Conservation (phyloP, 257 asterid genomes). For the Verbascum thapsus region DNA sequence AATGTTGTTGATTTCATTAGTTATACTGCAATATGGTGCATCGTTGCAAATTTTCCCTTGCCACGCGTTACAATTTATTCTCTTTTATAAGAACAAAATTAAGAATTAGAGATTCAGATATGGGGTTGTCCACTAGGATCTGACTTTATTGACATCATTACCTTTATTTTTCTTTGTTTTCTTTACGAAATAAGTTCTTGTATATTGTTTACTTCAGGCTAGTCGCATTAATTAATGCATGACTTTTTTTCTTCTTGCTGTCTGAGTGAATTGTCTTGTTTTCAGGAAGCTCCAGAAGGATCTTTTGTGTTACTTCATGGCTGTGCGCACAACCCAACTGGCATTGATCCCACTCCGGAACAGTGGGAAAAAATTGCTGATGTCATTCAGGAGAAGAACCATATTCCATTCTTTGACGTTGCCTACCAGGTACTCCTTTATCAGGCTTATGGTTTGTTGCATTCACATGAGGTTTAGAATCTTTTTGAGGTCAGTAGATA, state of each 20-base stretch:
- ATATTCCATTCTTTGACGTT: conserved; percentile 94
- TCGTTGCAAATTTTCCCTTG: neutral
- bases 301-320: conserved; percentile 93
- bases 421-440: conserved; percentile 82
- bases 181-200: conserved; percentile 11
- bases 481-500: neutral
- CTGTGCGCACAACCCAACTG: conserved; percentile 98
- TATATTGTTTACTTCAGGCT: conserved; percentile 12
- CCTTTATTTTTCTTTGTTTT: neutral
- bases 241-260: neutral
- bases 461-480: conserved; percentile 12
- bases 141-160: neutral
- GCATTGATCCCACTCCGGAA: conserved; percentile 91
- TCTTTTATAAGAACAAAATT: neutral
- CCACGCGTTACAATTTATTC: conserved; percentile 5
- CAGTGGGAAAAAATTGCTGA: conserved; percentile 94
- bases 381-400: conserved; percentile 88
- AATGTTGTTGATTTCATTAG: conserved; percentile 13
- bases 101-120: neutral
- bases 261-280: conserved; percentile 23
- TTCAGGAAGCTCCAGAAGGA: conserved; percentile 92
- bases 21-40: neutral
- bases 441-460: conserved; percentile 15
- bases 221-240: neutral
- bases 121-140: neutral